Base-by-base conservation (phyloP, 345 rosid genomes). In the Euphorbia lathyris region DNA sequence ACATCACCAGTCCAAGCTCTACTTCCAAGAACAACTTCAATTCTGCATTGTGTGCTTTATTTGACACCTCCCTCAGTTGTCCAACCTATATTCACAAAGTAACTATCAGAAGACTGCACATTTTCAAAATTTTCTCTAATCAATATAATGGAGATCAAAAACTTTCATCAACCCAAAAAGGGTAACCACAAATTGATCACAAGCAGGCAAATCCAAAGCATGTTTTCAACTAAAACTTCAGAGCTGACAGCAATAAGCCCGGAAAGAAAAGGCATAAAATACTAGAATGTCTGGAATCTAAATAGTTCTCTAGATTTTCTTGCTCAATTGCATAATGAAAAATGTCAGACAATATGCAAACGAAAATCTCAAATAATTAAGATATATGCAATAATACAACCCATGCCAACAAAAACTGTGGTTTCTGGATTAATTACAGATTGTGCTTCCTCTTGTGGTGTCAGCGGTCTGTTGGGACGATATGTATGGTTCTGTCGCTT, bases 401-500 rank as follows among this genome's bases (percentile, higher is more conserved):
- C 20, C 27, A 55, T 16, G 38, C 27, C 25, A 61, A 38, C 7
- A 40, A 63, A 55, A 70, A 58, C 13, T 12, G 0, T 27, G 17
- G 7, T 20, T 22, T 29, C 68, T 29, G 9, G 43, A 42, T 60
- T 66, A 67, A 55, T 78, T 82, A 92, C 99, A 70, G 90, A 78
- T 75, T 86, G 92, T 48, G 89, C 72, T 81, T 95, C 99, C 76
- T 95, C 97, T 64, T 69, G 81, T 48, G 79, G 85, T 5, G 90
- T 84, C 81, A 95, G 76, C 58, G 97, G 97, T 63, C 93, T 85
- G 78, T 86, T 84, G 52, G 96, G 96, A 63, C 98, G 97, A 76
- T 92, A 90, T 5, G 98, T 95, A 79, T 92, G 97, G 72, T 95
- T 95, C 74, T 88, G 92, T 32, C 99, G 93, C 86, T 89, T 90